Conservation (phyloP, 441 rosid species). For the Viola pubescens region DNA sequence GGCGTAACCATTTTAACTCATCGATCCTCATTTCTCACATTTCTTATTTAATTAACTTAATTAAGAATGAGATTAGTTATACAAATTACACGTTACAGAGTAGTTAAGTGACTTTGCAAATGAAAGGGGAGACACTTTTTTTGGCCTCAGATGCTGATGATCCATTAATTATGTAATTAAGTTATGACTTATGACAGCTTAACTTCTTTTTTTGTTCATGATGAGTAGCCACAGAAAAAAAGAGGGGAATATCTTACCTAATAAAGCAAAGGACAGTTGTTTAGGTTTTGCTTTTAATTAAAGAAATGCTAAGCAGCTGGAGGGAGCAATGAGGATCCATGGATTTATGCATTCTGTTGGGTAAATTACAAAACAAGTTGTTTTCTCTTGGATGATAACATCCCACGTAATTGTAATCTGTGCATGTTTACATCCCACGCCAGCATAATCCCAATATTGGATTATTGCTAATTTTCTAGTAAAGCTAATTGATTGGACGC, state of each 20-base stretch:
- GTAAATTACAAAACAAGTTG: conserved; percentile 2
- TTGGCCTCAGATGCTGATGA: no score
- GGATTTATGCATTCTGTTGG: no score
- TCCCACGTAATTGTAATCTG: conserved; percentile 23
- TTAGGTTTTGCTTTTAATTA: conserved; percentile 29
- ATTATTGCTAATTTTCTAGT: conserved; percentile 15
- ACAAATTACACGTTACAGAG: no score
- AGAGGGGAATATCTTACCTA: conserved; percentile 25
- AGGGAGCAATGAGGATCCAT: conserved; percentile 4
- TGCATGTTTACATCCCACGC: conserved; percentile 11
- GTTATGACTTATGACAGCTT: conserved; percentile 11
- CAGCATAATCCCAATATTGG: conserved; percentile 22
- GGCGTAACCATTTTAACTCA: no score
- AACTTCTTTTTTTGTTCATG: conserved; percentile 15
- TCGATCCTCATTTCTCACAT: no score
- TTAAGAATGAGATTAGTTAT: no score
- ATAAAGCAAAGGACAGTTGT: conserved; percentile 38
- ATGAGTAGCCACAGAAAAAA: conserved; percentile 14
- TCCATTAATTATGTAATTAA: no score
- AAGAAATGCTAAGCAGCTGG: conserved; percentile 47
- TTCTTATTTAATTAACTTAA: no score
- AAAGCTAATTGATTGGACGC: no score
- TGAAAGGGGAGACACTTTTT: no score
- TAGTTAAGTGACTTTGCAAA: no score
- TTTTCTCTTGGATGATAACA: conserved; percentile 24